These are phyloP conservation scores for Pyrenophora teres DNA, from an alignment of 2,329 filamentous ascomycete genomes.

Conservation along the genomic window DNA sequence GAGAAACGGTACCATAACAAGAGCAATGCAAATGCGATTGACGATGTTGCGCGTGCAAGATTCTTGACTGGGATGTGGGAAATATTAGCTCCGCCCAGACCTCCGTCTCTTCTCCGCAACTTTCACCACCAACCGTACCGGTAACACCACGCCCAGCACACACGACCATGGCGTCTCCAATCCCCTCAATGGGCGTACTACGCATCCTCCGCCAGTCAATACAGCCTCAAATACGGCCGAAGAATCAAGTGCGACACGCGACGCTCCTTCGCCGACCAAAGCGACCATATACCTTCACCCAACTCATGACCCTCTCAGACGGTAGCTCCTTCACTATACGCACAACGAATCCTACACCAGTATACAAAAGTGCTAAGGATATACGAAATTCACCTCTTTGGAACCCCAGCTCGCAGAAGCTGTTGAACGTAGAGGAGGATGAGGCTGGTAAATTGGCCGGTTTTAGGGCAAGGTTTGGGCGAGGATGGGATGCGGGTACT, in stretches of 20 bases:
- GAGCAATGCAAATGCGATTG: slow-evolving; percentile 4
- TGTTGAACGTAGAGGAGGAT: slow-evolving; percentile 90
- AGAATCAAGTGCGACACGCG: slow-evolving; percentile 72
- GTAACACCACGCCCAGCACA: slow-evolving; percentile 8
- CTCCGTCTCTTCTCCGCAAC: slow-evolving; percentile 31
- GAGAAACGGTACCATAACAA: neutral
- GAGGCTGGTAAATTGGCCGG: slow-evolving; percentile 88
- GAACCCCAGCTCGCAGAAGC: slow-evolving; percentile 81
- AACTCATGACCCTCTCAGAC: slow-evolving; percentile 89
- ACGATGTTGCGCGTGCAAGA: slow-evolving; percentile 5
- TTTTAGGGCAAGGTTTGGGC: slow-evolving; percentile 83
- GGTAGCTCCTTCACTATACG: slow-evolving; percentile 81
- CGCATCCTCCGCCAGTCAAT: slow-evolving; percentile 38
- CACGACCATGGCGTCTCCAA: slow-evolving; percentile 36
- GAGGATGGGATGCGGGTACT: slow-evolving; percentile 70
- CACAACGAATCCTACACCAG: slow-evolving; percentile 71
- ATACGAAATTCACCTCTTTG: slow-evolving; percentile 86
- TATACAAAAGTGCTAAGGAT: slow-evolving; percentile 74
- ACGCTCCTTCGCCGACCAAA: slow-evolving; percentile 86
- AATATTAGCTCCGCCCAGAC: slow-evolving; percentile 22
- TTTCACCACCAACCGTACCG: slow-evolving; percentile 11
- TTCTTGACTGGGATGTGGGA: slow-evolving; percentile 7
- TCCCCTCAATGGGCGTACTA: slow-evolving; percentile 40
- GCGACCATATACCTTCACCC: slow-evolving; percentile 95
- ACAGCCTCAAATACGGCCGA: slow-evolving; percentile 20